Conservation (phyloP, 805 yeast genomes). For the Teunomyces pallodes region DNA sequence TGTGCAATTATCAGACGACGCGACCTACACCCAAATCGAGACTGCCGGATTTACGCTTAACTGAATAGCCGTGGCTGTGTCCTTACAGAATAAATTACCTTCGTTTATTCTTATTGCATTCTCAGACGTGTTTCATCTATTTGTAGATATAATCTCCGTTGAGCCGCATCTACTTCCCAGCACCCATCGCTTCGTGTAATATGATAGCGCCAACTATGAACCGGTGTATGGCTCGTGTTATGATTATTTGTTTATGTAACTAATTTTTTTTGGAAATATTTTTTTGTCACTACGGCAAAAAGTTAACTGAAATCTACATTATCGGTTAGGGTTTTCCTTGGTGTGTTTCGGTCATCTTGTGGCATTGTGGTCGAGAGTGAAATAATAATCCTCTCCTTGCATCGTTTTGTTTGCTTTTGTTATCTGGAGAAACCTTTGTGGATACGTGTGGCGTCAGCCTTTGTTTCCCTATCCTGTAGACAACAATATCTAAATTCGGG, state of each 20-base stretch:
- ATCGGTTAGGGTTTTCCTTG: not conserved
- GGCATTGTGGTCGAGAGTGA: not conserved
- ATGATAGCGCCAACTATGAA: not conserved
- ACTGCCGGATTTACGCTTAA: not conserved
- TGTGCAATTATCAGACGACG: conserved; percentile 3
- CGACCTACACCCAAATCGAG: conserved; percentile 1
- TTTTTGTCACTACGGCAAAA: not conserved
- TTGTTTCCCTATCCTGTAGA: not conserved
- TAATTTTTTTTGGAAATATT: not conserved
- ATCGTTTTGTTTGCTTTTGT: not conserved
- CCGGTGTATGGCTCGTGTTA: not conserved
- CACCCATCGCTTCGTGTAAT: not conserved
- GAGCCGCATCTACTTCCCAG: not conserved
- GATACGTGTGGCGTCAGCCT: not conserved
- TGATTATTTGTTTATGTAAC: not conserved
- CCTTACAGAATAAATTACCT: not conserved
- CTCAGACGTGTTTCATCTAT: not conserved
- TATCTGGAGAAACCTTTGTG: not conserved
- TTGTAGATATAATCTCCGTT: not conserved
- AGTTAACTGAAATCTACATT: not conserved
- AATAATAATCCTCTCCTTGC: not conserved
- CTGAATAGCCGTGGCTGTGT: conserved; percentile 1
- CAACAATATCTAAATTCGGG: not conserved
- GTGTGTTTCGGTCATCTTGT: not conserved
- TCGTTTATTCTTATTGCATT: not conserved